These are phyloP conservation scores for Kuraishia cidri DNA, from an alignment of 805 yeast genomes.

Conservation along the genomic window DNA sequence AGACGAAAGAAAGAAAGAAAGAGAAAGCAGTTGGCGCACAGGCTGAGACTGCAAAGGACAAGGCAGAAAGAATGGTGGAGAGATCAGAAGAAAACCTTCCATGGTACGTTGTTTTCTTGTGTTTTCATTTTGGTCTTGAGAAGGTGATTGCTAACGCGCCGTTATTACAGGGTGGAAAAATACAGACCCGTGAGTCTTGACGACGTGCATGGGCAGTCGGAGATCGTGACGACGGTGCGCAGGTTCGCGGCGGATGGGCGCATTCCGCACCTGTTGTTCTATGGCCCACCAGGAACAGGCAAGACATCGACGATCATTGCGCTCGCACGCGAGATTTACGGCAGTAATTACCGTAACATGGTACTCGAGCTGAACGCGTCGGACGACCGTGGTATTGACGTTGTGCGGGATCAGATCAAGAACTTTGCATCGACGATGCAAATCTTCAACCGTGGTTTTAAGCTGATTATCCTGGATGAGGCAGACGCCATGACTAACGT, in stretches of 20 bases:
- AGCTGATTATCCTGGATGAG: constrained; percentile 87
- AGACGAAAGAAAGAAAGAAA: too few species aligned
- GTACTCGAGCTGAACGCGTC: constrained; percentile 93
- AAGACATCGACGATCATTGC: constrained; percentile 87
- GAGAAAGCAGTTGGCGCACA: too few species aligned
- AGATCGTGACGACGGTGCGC: constrained; percentile 76
- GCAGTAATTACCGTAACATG: constrained; percentile 74
- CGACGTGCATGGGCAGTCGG: constrained; percentile 88
- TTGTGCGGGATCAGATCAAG: constrained; percentile 95
- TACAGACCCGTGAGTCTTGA: constrained; percentile 81
- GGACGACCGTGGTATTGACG: constrained; percentile 96
- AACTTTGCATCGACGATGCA: constrained; percentile 95
- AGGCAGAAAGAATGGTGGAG: too few species aligned
- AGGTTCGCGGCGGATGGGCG: constrained; percentile 77
- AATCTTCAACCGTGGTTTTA: constrained; percentile 79
- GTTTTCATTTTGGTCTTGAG: too few species aligned
- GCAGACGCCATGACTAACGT: constrained; percentile 92
- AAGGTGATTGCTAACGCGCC: too few species aligned
- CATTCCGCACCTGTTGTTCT: constrained; percentile 86
- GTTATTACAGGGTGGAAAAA: constrained; percentile 93
- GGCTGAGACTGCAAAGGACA: too few species aligned
- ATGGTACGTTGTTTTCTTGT: too few species aligned
- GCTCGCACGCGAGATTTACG: constrained; percentile 80
- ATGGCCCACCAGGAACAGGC: constrained; percentile 95
- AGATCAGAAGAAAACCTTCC: constrained; percentile 2